Evolutionary conservation across 2,329 filamentous ascomycete genomes (phyloP).

Genomic region (Fusarium guadeloupense): DNA sequence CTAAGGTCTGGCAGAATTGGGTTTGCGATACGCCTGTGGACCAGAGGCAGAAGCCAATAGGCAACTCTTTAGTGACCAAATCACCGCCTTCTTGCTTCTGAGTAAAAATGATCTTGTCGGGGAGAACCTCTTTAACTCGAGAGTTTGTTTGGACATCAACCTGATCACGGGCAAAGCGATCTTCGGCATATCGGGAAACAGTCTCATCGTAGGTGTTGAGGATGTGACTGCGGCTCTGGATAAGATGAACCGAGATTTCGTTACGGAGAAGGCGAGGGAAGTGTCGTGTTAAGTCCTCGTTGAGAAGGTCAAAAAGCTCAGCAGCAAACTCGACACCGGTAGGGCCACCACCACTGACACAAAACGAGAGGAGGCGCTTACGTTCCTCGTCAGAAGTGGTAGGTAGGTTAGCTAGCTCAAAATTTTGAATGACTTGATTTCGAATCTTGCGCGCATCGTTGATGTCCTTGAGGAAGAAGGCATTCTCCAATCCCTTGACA

Average conservation of each 20-base stretch:
- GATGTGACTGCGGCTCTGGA: conserved; percentile 93
- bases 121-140: conserved; percentile 85
- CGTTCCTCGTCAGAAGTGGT: conserved; percentile 91
- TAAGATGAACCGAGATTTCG: conserved; percentile 96
- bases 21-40: conserved; percentile 94
- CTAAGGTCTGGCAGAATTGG: conserved; percentile 78
- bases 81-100: conserved; percentile 80
- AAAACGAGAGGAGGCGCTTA: conserved; percentile 88
- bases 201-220: conserved; percentile 98
- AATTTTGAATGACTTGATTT: conserved; percentile 86
- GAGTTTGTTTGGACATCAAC: conserved; percentile 93
- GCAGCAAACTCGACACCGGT: conserved; percentile 98
- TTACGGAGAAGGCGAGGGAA: conserved; percentile 94
- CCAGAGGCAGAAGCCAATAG: conserved; percentile 97
- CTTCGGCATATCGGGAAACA: conserved; percentile 90
- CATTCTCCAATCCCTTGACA: conserved; percentile 92
- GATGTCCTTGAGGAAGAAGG: conserved; percentile 95
- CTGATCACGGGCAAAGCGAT: conserved; percentile 88
- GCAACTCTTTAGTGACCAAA: conserved; percentile 87
- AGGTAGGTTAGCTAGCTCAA: conserved; percentile 91
- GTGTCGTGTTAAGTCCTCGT: conserved; percentile 85
- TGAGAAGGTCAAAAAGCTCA: conserved; percentile 93
- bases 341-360: conserved; percentile 93
- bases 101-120: conserved; percentile 87
- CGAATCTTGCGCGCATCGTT: conserved; percentile 90